Evolutionary conservation across 768 basidiomycete species (phyloP).

Genomic region (Dacryopinax spathularia): DNA sequence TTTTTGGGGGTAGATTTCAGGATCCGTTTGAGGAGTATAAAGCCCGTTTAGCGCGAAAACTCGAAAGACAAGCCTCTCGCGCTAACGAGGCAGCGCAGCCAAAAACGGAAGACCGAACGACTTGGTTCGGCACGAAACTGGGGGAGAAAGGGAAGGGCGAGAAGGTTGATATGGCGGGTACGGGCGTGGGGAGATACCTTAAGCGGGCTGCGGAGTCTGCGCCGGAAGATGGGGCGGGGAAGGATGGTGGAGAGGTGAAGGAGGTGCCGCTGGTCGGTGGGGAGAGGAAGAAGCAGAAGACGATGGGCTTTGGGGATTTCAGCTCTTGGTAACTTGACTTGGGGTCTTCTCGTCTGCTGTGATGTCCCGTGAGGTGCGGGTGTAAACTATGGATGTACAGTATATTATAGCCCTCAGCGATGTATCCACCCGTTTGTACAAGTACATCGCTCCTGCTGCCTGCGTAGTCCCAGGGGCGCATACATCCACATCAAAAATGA

Average conservation of each 20-base stretch:
- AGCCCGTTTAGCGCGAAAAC: slow-evolving; percentile 60
- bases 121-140: slow-evolving; percentile 84
- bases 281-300: slow-evolving; percentile 64
- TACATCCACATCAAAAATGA: too few relatives aligned
- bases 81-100: slow-evolving; percentile 27
- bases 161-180: slow-evolving; percentile 15
- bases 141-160: slow-evolving; percentile 35
- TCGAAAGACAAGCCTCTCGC: slow-evolving; percentile 36
- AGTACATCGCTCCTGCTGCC: background rate
- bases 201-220: slow-evolving; percentile 10
- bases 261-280: slow-evolving; percentile 40
- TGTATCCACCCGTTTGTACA: too few relatives aligned
- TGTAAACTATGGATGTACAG: background rate
- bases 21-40: slow-evolving; percentile 95
- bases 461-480: background rate
- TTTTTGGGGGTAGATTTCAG: slow-evolving; percentile 45
- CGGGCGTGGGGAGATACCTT: background rate
- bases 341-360: background rate
- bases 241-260: slow-evolving; percentile 53
- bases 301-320: slow-evolving; percentile 82
- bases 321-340: slow-evolving; percentile 49
- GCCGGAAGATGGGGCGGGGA: slow-evolving; percentile 18
- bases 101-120: slow-evolving; percentile 52
- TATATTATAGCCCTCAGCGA: background rate
- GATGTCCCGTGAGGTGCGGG: background rate